Percentiles rank a stretch among this genome's conserved stretches.
These are phyloP conservation scores for Cryptococcus deneoformans DNA, from an alignment of 1,284 basidiomycete species.

Conservation along the genomic window DNA sequence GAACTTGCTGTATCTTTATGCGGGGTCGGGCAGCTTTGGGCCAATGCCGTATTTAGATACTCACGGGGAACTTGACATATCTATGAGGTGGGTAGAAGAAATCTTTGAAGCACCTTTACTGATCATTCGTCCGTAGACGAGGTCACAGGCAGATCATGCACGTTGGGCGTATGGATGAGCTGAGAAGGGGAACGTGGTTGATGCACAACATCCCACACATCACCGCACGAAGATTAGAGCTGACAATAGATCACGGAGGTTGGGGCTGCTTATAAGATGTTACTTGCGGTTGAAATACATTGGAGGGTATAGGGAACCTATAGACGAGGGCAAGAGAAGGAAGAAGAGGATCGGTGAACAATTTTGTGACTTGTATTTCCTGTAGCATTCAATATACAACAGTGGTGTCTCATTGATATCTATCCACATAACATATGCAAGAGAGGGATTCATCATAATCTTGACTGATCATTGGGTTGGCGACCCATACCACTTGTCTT, in stretches of 20 bases:
- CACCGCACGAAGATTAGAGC: slow-evolving; percentile 84
- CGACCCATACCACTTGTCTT: no score
- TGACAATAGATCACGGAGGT: slow-evolving; percentile 82
- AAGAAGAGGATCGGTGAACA: no score
- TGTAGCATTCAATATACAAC: no score
- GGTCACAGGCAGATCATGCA: slow-evolving; percentile 88
- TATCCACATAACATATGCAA: no score
- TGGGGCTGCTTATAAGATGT: slow-evolving; percentile 74
- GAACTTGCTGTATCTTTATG: slow-evolving; percentile 86
- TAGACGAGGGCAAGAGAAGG: no score
- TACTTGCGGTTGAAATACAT: no score
- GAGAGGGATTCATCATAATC: no score
- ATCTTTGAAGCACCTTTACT: not conserved
- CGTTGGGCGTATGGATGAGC: slow-evolving; percentile 82
- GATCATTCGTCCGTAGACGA: slow-evolving; percentile 54
- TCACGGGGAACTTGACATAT: slow-evolving; percentile 91
- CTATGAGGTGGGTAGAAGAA: slow-evolving; percentile 65
- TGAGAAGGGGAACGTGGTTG: slow-evolving; percentile 79
- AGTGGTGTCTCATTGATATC: no score
- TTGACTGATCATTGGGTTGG: no score
- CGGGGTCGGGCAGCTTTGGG: slow-evolving; percentile 81
- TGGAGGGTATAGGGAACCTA: no score
- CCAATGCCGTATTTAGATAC: slow-evolving; percentile 90
- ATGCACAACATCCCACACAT: slow-evolving; percentile 85
- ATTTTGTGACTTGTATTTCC: no score